Evolutionary conservation across 352 stramenopile genomes (phyloP).

Genomic region (Globisporangium apiculatum): DNA sequence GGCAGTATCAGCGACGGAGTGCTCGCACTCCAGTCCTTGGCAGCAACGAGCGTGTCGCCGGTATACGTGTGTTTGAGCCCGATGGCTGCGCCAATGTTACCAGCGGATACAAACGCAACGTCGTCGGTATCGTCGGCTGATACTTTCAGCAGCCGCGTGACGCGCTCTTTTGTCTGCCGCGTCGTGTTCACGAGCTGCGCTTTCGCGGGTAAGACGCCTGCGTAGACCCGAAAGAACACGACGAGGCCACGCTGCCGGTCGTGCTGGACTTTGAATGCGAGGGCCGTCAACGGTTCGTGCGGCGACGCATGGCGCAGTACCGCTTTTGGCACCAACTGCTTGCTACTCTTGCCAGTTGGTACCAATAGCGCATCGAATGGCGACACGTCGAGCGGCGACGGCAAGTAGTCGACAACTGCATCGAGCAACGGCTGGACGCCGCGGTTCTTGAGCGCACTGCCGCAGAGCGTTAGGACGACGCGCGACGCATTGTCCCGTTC

Average conservation of each 20-base stretch:
- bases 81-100: conserved; percentile 90
- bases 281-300: conserved; percentile 41
- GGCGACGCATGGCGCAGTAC: conserved; percentile 30
- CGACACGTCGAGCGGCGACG: conserved; percentile 88
- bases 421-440: conserved; percentile 97
- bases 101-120: conserved; percentile 76
- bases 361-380: conserved; percentile 53
- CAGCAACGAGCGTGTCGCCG: conserved; percentile 90
- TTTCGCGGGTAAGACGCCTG: conserved; percentile 78
- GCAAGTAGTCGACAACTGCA: conserved; percentile 96
- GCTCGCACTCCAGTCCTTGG: conserved; percentile 34
- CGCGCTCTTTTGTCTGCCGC: conserved; percentile 44
- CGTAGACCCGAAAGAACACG: conserved; percentile 94
- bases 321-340: conserved; percentile 8
- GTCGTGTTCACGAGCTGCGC: conserved; percentile 76
- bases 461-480: conserved; percentile 49
- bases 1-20: conserved; percentile 34
- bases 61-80: conserved; percentile 90
- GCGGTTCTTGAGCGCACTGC: conserved; percentile 78
- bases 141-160: conserved; percentile 85
- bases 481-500: conserved; percentile 29
- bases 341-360: conserved; percentile 23
- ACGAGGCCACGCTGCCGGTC: conserved; percentile 66
- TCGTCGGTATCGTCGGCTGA: conserved; percentile 86
- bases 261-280: conserved; percentile 79